A percentile compares a stretch with the other conserved stretches of the same genome.
Conservation (phyloP, 2,329 filamentous ascomycete species). For the Thelonectria olida region DNA sequence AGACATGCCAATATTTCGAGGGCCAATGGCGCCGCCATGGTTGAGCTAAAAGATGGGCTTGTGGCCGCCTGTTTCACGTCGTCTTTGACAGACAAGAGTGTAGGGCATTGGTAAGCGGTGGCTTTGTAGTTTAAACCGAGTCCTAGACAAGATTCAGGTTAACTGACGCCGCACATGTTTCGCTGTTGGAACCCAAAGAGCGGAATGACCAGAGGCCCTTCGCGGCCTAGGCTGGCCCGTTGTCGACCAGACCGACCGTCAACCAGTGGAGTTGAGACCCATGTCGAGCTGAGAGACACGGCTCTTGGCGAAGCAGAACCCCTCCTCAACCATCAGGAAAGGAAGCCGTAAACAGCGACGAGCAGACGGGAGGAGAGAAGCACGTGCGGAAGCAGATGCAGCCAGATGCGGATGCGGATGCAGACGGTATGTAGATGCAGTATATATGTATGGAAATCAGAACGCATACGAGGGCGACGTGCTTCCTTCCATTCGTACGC, state of each 20-base stretch:
- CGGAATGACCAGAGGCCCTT: background rate
- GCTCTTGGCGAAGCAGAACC: background rate
- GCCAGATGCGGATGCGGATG: background rate
- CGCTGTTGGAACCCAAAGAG: background rate
- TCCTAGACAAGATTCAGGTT: too few species aligned
- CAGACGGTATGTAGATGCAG: background rate
- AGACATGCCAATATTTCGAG: too few species aligned
- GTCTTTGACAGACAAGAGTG: too few species aligned
- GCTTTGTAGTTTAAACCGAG: too few species aligned
- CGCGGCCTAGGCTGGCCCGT: slow-evolving; percentile 4
- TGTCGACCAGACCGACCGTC: slow-evolving; percentile 6
- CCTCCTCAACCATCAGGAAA: background rate
- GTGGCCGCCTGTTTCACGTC: background rate
- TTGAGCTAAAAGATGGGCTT: background rate
- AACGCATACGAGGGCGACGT: slow-evolving; percentile 9
- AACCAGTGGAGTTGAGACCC: slow-evolving; percentile 2
- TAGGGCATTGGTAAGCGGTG: too few species aligned
- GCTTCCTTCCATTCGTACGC: background rate
- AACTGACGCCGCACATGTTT: too few species aligned
- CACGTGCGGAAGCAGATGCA: background rate
- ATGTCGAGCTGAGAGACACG: background rate
- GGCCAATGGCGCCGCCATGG: slow-evolving; percentile 3
- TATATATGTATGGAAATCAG: too few species aligned
- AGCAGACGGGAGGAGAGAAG: slow-evolving; percentile 4
- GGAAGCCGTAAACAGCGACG: background rate